Conservation (phyloP, 352 stramenopile species). For the Phytophthora brassicae region DNA sequence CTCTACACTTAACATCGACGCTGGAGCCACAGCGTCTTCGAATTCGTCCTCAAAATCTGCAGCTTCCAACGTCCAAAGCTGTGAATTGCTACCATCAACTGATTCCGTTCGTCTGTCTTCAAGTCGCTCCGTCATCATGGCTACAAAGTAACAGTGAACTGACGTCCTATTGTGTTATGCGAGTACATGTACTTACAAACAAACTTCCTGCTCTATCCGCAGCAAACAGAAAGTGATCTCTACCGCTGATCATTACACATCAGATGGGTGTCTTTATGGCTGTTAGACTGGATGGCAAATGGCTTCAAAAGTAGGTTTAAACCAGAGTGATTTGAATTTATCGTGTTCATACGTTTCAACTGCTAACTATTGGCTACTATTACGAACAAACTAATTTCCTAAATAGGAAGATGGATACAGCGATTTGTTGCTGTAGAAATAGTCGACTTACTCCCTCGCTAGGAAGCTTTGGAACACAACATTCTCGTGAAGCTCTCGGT, state of each 20-base stretch:
- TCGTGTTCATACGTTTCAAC: slow-evolving; percentile 25
- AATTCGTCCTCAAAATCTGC: slow-evolving; percentile 36
- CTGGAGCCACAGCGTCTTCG: slow-evolving; percentile 26
- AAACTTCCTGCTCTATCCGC: slow-evolving; percentile 10
- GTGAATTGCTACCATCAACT: slow-evolving; percentile 13
- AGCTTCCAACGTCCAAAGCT: neutral
- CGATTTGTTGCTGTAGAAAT: slow-evolving; percentile 22
- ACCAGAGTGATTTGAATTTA: neutral
- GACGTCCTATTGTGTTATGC: slow-evolving; percentile 16
- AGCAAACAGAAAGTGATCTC: slow-evolving; percentile 16
- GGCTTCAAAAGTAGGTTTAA: neutral
- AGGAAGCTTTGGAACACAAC: slow-evolving; percentile 53
- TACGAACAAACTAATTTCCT: slow-evolving; percentile 11
- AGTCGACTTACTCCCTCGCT: slow-evolving; percentile 16
- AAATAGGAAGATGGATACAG: slow-evolving; percentile 16
- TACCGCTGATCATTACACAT: slow-evolving; percentile 10
- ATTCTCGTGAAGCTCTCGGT: slow-evolving; percentile 43
- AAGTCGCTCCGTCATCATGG: neutral
- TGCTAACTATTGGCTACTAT: neutral
- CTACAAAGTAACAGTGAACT: too few relatives aligned
- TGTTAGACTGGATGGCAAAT: slow-evolving; percentile 5
- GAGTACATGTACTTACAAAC: too few relatives aligned
- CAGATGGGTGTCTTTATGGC: slow-evolving; percentile 21
- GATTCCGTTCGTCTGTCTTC: slow-evolving; percentile 27
- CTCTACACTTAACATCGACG: too few relatives aligned